phyloP scores from a whole-genome alignment of 331 rosid species.

The Stylosanthes scabra region DNA sequence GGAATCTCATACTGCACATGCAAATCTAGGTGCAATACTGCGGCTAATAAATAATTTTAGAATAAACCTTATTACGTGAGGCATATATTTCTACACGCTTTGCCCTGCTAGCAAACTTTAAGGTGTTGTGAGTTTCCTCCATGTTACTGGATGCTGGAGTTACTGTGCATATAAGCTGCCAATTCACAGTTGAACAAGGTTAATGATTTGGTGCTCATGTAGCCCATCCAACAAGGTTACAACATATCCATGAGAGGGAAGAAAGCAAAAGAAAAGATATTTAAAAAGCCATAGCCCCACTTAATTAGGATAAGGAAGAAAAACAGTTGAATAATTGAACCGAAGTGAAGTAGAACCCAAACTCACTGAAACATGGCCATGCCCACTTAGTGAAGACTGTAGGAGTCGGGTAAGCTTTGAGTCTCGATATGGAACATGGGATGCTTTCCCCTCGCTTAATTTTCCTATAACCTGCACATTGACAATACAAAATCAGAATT shows the following conservation, averaged over 20 bases:
- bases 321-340: constrained; percentile 20
- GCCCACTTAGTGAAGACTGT: constrained; percentile 93
- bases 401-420: constrained; percentile 91
- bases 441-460: constrained; percentile 80
- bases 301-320: not conserved
- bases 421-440: constrained; percentile 93
- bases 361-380: constrained; percentile 87
- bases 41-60: constrained; percentile 11
- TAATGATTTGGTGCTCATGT: constrained; percentile 22
- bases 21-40: constrained; percentile 16
- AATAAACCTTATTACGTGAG: constrained; percentile 87
- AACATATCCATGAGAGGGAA: constrained; percentile 7
- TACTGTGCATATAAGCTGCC: constrained; percentile 96
- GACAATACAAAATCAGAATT: constrained; percentile 48
- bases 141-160: constrained; percentile 99
- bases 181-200: constrained; percentile 28
- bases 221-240: constrained; percentile 17
- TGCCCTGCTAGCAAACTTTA: constrained; percentile 99
- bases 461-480: constrained; percentile 85
- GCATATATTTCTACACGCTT: constrained; percentile 97
- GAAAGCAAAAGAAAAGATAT: constrained; percentile 16
- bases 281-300: constrained; percentile 9
- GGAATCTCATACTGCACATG: constrained; percentile 15
- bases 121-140: constrained; percentile 99
- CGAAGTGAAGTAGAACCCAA: constrained; percentile 1